Conservation (phyloP, 2,329 filamentous ascomycete species). For the Aspergillus calidoustus region DNA sequence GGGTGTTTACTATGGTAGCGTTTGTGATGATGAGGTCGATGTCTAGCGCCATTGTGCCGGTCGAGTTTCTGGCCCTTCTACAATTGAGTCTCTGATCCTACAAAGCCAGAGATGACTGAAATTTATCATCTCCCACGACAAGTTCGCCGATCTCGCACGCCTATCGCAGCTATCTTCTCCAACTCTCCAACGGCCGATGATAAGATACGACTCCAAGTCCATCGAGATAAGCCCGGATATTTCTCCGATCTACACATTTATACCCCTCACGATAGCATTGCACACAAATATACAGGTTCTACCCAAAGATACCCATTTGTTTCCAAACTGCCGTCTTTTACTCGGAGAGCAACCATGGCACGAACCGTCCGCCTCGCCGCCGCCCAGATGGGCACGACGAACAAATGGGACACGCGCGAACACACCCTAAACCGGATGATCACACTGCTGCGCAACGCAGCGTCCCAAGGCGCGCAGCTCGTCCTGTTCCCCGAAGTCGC, state of each 20-base stretch:
- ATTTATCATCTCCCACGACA: background rate
- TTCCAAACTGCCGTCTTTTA: background rate
- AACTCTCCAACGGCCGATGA: constrained; percentile 11
- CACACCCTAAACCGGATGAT: constrained; percentile 56
- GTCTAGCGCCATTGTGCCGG: background rate
- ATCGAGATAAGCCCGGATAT: constrained; percentile 1
- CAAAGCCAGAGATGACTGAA: background rate
- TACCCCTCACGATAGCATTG: background rate
- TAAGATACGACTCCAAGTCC: constrained; percentile 7
- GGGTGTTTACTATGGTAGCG: constrained; percentile 43
- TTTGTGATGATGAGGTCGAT: constrained; percentile 50
- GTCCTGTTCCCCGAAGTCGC: constrained; percentile 61
- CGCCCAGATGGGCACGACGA: constrained; percentile 58
- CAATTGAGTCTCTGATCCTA: background rate
- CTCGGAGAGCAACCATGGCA: constrained; percentile 33
- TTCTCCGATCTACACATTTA: constrained; percentile 8
- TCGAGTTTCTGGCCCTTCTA: background rate
- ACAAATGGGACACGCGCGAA: constrained; percentile 47
- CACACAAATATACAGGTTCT: background rate
- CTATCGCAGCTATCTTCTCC: constrained; percentile 1
- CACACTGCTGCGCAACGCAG: constrained; percentile 53
- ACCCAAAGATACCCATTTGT: background rate
- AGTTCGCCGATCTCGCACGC: background rate
- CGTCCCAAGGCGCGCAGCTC: constrained; percentile 51
- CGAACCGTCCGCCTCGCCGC: constrained; percentile 56